Conservation (phyloP, 169 alveolate species). For the Eimeria brunetti region DNA sequence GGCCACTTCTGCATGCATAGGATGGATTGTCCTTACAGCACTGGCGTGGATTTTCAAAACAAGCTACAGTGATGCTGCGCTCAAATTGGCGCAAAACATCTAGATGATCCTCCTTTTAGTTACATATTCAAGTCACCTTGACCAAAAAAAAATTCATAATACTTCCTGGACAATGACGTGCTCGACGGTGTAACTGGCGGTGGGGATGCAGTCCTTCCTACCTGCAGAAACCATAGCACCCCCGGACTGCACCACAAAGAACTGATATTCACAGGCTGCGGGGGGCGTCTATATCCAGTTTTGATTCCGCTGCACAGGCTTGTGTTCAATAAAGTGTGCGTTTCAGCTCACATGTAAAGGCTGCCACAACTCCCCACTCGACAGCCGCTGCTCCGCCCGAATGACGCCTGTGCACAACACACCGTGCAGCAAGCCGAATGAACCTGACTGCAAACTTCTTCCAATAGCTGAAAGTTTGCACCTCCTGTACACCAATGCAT, state of each 20-base stretch:
- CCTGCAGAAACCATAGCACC: constrained; percentile 13
- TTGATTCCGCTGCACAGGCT: background rate
- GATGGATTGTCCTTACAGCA: constrained; percentile 32
- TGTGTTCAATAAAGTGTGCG: background rate
- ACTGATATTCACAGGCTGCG: background rate
- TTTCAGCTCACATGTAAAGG: constrained; percentile 75
- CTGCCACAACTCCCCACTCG: constrained; percentile 78
- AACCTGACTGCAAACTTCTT: background rate
- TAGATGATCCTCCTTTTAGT: background rate
- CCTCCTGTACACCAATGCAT: background rate
- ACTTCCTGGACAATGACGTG: constrained; percentile 62
- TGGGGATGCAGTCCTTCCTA: constrained; percentile 40
- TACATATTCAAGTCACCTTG: background rate
- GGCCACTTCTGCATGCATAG: constrained; percentile 7
- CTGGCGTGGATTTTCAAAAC: constrained; percentile 35
- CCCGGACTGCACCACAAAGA: background rate
- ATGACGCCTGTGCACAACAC: constrained; percentile 42
- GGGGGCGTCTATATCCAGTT: background rate
- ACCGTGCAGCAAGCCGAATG: background rate
- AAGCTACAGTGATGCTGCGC: constrained; percentile 28
- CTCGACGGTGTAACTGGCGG: constrained; percentile 36
- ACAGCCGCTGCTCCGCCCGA: constrained; percentile 27
- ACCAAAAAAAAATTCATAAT: constrained; percentile 2
- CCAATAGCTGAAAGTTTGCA: background rate
- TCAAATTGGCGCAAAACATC: background rate